Conservation (phyloP, 75 land plant genomes). For the Cupressus sempervirens region DNA sequence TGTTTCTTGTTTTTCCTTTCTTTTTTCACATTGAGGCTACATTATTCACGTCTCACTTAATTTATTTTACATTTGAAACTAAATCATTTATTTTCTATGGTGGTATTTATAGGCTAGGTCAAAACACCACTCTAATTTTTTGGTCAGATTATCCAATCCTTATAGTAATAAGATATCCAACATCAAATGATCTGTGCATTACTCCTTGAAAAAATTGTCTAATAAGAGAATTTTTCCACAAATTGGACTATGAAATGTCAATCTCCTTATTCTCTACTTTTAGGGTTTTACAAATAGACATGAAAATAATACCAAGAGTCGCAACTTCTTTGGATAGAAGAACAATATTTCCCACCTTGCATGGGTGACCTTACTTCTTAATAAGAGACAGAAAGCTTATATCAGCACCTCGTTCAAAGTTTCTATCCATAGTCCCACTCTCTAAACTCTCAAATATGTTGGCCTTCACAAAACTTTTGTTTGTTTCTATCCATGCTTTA, state of each 20-base stretch:
- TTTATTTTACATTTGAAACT: slow-evolving; percentile 19
- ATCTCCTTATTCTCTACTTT: not conserved
- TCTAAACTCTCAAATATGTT: not conserved
- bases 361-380: not conserved
- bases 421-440: not conserved
- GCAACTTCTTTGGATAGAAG: slow-evolving; percentile 1
- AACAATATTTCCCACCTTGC: not conserved
- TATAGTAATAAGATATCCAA: slow-evolving; percentile 28
- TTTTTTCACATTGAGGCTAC: slow-evolving; percentile 18
- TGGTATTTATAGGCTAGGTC: slow-evolving; percentile 24
- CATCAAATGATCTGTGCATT: slow-evolving; percentile 29
- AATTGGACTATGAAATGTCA: not conserved
- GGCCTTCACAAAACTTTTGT: not conserved
- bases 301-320: not conserved
- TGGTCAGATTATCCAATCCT: slow-evolving; percentile 16
- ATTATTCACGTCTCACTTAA: not conserved
- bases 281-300: not conserved
- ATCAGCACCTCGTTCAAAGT: not conserved
- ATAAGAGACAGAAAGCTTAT: not conserved
- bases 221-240: not conserved
- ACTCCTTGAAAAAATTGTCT: slow-evolving; percentile 25
- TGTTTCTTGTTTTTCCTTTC: not conserved
- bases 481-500: not conserved
- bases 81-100: slow-evolving; percentile 6
- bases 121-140: slow-evolving; percentile 24